A percentile compares a stretch with the other conserved stretches of the same genome.
phyloP scores from a whole-genome alignment of 768 basidiomycete species.

The Holtermanniella nyarrowii region DNA sequence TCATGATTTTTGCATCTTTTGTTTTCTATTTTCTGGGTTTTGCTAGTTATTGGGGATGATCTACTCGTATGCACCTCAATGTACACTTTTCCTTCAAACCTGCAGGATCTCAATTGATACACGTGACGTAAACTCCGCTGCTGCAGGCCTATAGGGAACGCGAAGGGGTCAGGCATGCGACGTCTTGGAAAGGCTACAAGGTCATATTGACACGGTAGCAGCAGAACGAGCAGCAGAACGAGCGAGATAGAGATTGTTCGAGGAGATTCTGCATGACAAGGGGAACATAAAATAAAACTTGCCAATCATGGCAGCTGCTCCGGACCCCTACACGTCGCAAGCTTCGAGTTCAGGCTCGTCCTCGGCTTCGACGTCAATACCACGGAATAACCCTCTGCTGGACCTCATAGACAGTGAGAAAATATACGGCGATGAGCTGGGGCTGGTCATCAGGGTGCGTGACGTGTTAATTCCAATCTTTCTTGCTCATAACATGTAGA shows the following conservation, averaged over 20 bases:
- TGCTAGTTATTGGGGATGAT: too few species aligned
- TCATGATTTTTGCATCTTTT: too few species aligned
- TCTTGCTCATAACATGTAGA: conserved; percentile 46
- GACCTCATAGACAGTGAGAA: conserved; percentile 94
- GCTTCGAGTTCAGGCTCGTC: background rate
- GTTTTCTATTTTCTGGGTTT: too few species aligned
- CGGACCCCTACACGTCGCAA: too few species aligned
- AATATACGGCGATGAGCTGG: conserved; percentile 77
- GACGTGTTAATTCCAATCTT: background rate
- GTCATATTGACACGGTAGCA: background rate
- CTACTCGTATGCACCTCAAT: too few species aligned
- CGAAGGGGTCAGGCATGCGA: background rate
- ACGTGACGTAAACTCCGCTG: too few species aligned
- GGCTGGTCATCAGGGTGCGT: conserved; percentile 80
- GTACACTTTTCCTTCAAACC: too few species aligned
- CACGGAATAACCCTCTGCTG: conserved; percentile 58
- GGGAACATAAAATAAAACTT: background rate
- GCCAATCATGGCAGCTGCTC: background rate
- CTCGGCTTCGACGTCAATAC: background rate
- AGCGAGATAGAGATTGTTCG: background rate
- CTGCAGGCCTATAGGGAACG: background rate
- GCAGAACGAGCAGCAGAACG: background rate
- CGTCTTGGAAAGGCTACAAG: too few species aligned
- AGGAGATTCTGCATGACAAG: background rate
- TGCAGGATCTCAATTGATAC: too few species aligned